These are phyloP conservation scores for Nakazawaea ambrosiae DNA, from an alignment of 805 yeast species.

Conservation along the genomic window DNA sequence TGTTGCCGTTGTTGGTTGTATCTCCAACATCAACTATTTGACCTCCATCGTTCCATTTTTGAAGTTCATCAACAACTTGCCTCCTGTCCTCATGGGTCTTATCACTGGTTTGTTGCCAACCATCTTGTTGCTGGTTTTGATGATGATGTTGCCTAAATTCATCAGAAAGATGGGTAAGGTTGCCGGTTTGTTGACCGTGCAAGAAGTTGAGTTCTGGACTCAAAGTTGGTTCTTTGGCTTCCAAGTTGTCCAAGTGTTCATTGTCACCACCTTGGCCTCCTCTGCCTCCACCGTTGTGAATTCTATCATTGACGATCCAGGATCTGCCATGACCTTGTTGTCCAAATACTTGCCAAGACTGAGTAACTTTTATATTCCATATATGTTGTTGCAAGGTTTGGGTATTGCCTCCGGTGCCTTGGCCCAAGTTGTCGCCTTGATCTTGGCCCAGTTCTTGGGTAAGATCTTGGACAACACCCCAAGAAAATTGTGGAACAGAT, in stretches of 20 bases:
- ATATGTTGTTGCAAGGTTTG: conserved; percentile 76
- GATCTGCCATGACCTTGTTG: conserved; percentile 64
- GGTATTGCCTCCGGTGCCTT: conserved; percentile 69
- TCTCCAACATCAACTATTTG: conserved; percentile 77
- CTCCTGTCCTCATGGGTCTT: conserved; percentile 63
- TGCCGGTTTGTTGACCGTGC: conserved; percentile 65
- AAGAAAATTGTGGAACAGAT: conserved; percentile 83
- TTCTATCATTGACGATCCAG: conserved; percentile 60
- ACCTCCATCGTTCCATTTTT: conserved; percentile 69
- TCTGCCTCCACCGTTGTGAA: conserved; percentile 75
- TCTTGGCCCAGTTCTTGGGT: conserved; percentile 66
- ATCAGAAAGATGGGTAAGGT: conserved; percentile 71
- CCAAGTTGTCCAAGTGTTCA: conserved; percentile 83
- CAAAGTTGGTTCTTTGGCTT: conserved; percentile 88
- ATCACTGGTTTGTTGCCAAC: conserved; percentile 87
- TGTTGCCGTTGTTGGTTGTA: conserved; percentile 93
- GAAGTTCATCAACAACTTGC: conserved; percentile 69
- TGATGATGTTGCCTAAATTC: conserved; percentile 81
- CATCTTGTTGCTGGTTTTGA: conserved; percentile 68
- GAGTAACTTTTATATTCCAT: conserved; percentile 82
- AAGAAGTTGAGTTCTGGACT: conserved; percentile 71
- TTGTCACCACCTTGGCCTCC: conserved; percentile 79
- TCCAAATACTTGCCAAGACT: conserved; percentile 81
- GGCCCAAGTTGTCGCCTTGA: conserved; percentile 67
- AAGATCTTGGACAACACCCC: conserved; percentile 78